phyloP scores from a whole-genome alignment of 805 yeast genomes.

The Priceomyces castillae region DNA sequence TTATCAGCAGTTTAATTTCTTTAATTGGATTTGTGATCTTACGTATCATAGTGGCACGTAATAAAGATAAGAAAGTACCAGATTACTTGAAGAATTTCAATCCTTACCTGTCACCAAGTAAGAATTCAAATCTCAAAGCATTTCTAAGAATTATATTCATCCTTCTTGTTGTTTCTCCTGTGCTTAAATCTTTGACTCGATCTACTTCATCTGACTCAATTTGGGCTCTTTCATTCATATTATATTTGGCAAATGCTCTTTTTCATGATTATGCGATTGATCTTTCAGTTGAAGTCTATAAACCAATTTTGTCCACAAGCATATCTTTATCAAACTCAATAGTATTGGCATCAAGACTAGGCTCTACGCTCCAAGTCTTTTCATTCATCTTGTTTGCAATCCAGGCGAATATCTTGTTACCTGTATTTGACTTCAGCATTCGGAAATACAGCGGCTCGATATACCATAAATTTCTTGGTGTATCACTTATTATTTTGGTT shows the following conservation, averaged over 20 bases:
- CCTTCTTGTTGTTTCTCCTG: constrained; percentile 80
- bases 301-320: constrained; percentile 73
- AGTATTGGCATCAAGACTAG: constrained; percentile 83
- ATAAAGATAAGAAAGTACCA: not conserved
- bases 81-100: not conserved
- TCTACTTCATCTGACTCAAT: constrained; percentile 92
- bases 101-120: constrained; percentile 4
- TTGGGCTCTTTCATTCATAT: constrained; percentile 86
- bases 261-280: constrained; percentile 67
- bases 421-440: constrained; percentile 62
- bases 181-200: constrained; percentile 79
- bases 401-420: constrained; percentile 68
- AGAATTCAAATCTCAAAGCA: constrained; percentile 48
- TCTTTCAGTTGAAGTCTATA: constrained; percentile 26
- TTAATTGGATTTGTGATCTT: constrained; percentile 33
- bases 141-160: constrained; percentile 66
- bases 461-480: constrained; percentile 23
- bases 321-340: constrained; percentile 81
- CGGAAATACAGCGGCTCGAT: constrained; percentile 34
- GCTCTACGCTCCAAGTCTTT: constrained; percentile 73
- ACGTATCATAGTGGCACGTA: not conserved
- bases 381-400: constrained; percentile 76
- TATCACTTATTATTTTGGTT: constrained; percentile 15
- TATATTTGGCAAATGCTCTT: constrained; percentile 64
- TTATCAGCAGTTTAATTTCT: constrained; percentile 21